Conservation (phyloP, 2,329 filamentous ascomycete species). For the Clonostachys solani region DNA sequence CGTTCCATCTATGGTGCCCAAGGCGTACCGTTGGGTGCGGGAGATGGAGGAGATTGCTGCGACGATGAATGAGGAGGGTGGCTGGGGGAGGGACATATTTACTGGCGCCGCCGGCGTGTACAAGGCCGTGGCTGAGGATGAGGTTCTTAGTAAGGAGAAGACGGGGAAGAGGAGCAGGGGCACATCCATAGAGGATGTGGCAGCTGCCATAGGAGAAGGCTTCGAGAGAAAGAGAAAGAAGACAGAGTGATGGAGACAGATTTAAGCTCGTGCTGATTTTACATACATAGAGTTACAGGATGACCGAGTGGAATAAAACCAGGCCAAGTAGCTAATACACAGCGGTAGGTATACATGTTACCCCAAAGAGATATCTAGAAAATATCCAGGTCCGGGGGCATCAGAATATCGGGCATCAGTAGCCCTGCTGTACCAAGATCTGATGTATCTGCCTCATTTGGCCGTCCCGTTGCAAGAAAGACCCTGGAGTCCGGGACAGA, state of each 20-base stretch:
- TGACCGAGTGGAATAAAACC: neutral
- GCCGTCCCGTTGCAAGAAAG: slow-evolving; percentile 1
- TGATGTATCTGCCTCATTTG: too few species aligned
- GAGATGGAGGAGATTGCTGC: slow-evolving; percentile 75
- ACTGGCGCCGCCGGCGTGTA: slow-evolving; percentile 58
- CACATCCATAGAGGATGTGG: slow-evolving; percentile 53
- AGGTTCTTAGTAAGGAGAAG: slow-evolving; percentile 55
- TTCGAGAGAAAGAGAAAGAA: slow-evolving; percentile 38
- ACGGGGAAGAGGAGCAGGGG: slow-evolving; percentile 52
- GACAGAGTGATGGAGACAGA: slow-evolving; percentile 6
- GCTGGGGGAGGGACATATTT: slow-evolving; percentile 54
- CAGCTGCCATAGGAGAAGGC: slow-evolving; percentile 40
- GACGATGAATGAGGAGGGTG: slow-evolving; percentile 61
- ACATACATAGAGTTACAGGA: neutral
- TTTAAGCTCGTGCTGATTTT: neutral
- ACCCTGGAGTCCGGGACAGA: slow-evolving; percentile 16
- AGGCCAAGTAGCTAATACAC: too few species aligned
- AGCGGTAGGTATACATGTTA: too few species aligned
- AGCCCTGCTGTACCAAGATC: too few species aligned
- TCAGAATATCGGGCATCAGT: too few species aligned
- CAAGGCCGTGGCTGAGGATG: slow-evolving; percentile 54
- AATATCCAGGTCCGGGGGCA: too few species aligned
- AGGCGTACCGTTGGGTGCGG: slow-evolving; percentile 73
- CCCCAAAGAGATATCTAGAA: too few species aligned
- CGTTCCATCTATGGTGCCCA: slow-evolving; percentile 61